phyloP scores from a whole-genome alignment of 768 basidiomycete genomes.

The Zangia roseola region DNA sequence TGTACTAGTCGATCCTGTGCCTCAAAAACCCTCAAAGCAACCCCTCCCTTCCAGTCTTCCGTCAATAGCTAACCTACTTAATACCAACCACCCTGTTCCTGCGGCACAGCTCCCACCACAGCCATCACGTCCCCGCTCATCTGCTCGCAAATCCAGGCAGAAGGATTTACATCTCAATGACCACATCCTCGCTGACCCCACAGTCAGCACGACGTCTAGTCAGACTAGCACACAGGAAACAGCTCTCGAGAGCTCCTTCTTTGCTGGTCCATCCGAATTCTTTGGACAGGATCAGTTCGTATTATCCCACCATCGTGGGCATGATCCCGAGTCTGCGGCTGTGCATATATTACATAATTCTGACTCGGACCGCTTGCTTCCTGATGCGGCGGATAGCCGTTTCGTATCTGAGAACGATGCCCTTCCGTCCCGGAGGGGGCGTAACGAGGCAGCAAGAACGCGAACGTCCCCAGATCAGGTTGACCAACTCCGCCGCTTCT shows the following conservation, averaged over 20 bases:
- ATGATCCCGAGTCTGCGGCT: slow-evolving; percentile 25
- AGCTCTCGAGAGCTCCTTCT: slow-evolving; percentile 30
- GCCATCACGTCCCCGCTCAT: slow-evolving; percentile 24
- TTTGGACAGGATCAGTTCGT: slow-evolving; percentile 32
- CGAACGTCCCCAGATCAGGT: slow-evolving; percentile 64
- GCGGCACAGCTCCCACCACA: slow-evolving; percentile 21
- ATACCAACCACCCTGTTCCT: slow-evolving; percentile 30
- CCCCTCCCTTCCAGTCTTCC: slow-evolving; percentile 30
- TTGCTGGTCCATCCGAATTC: slow-evolving; percentile 32
- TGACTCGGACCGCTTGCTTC: slow-evolving; percentile 50
- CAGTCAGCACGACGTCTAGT: not conserved
- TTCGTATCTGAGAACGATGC: slow-evolving; percentile 50
- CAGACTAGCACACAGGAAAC: slow-evolving; percentile 16
- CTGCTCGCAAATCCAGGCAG: slow-evolving; percentile 30
- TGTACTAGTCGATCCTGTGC: slow-evolving; percentile 24
- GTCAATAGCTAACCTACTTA: slow-evolving; percentile 41
- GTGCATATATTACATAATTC: slow-evolving; percentile 31
- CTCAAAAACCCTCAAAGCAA: slow-evolving; percentile 28
- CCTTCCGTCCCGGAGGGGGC: slow-evolving; percentile 30
- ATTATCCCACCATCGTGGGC: slow-evolving; percentile 34
- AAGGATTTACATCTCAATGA: slow-evolving; percentile 34
- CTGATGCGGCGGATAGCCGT: slow-evolving; percentile 50
- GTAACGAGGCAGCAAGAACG: slow-evolving; percentile 43
- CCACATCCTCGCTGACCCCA: slow-evolving; percentile 23
- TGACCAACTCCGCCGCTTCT: slow-evolving; percentile 67